Base-by-base conservation (phyloP, 1,284 basidiomycete species). In the Leucoagaricus sp. region DNA sequence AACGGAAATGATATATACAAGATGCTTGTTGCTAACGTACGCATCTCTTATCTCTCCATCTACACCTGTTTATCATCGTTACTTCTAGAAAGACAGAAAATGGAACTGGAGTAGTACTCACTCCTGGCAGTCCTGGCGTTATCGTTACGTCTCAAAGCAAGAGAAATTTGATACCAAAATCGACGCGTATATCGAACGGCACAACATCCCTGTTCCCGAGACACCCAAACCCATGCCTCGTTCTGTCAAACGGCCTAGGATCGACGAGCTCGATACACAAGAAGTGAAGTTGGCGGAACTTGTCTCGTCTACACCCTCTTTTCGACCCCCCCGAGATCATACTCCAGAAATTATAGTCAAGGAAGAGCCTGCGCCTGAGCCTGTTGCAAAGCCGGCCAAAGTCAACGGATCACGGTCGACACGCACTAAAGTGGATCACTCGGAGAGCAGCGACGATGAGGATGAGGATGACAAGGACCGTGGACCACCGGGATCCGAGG, bases 1-100 rank as follows among this genome's bases (percentile, higher is more conserved):
- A 78, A 75, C 1, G 86, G 86, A 0, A 85, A 86, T 59, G 75
- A 78, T 40, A 65, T 87, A 8, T 87, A 87, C 61, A 76, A 80
- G 58, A 77, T 79, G 31, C 68, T 87, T 5, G 78, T 75, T 45
- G 80, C 82, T 50, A 76, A 81, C 75, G 86, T 82, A 60, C 15
- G 75, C 57, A n/a, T 21, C 9, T 19, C 12, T 15, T 17, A 36
- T 49, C 23, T 33, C 19, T 33, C 31, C 57, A 21, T 4, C 15
- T 13, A 28, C 10, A 34, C 12, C 28, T 34, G 13, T 25, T 42
- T 9, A 23, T 23, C 25, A 36, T 12, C 36, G 12, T 33, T 29
- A 15, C 8, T n/a, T 42, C 29, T 40, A 75, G 71, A 62, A 47
- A 10, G 64, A 68, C 12, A 59, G 62, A 1, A 72, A 67, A 49